Evolutionary conservation across 768 basidiomycete species (phyloP), one percentile per base, ranked within the genome.

Genomic region (Russula lepida): DNA sequence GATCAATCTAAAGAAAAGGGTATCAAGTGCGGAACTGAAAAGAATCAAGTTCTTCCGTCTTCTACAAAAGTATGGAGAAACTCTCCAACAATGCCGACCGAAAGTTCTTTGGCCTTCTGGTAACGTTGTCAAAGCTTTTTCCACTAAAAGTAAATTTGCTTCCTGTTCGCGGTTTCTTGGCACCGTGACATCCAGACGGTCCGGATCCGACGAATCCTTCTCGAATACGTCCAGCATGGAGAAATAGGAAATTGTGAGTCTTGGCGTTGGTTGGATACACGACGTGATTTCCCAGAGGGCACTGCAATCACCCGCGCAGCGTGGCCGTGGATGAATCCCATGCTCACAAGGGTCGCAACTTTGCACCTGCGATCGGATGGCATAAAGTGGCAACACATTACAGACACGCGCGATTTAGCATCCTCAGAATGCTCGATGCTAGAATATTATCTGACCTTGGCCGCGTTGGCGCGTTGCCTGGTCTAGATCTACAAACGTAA

Each of bases 161-260:
- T 28, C 48, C 62, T 54, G 50, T 69, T 68, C 6, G 61, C 63
- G 28, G 67, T 48, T 50, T 65, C 67, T 54, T 68, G 65, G 54
- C 64, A 64, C n/a, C n/a, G n/a, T n/a, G n/a, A n/a, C 33, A 66
- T 66, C 65, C 66, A 66, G 15, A 67, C 64, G 49, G 63, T 67
- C 19, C 63, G 65, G 49, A 67, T 66, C 67, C 66, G 13, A 64
- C 49, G 51, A 54, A 56, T 69, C 64, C 32, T 58, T 49, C 33
- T 69, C 66, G 35, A 69, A 53, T 3, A 30, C 47, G 30, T 59
- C 67, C 27, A 64, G 46, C 8, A 60, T 41, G 17, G 41, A 62
- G 43, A n/a, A 39, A 59, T 32, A 27, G 62, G 30, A 13, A 21
- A 54, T 41, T 15, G 58, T 21, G 41, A 1, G 56, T 43, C 65